Percentiles rank a stretch among this genome's conserved stretches.
Evolutionary conservation across 164 flowering plant genomes (phyloP).

Genomic region (Vitis cinerea): DNA sequence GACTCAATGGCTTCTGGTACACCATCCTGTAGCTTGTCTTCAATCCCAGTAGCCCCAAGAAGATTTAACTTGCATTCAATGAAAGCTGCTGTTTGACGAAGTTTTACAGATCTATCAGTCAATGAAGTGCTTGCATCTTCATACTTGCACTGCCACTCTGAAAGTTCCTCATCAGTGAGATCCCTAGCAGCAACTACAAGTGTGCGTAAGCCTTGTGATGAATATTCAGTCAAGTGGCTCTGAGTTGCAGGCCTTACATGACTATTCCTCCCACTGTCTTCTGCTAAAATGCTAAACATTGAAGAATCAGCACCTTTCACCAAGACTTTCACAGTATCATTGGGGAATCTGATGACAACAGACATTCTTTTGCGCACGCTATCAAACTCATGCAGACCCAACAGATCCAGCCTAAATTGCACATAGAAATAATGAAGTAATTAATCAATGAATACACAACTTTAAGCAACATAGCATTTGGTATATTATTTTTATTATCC

Average conservation of each 20-base stretch:
- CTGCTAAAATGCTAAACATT: slow-evolving; percentile 58
- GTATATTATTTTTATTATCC: neutral
- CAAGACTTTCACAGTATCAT: slow-evolving; percentile 72
- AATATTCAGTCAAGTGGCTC: slow-evolving; percentile 66
- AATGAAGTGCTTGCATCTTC: slow-evolving; percentile 91
- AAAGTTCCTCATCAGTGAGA: slow-evolving; percentile 68
- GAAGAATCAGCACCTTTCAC: slow-evolving; percentile 95
- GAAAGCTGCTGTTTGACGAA: slow-evolving; percentile 77
- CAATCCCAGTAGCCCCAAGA: slow-evolving; percentile 88
- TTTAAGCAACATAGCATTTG: neutral
- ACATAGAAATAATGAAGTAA: neutral
- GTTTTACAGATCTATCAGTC: slow-evolving; percentile 63
- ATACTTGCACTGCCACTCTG: slow-evolving; percentile 72
- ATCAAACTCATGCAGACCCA: slow-evolving; percentile 80
- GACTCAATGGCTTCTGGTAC: slow-evolving; percentile 95
- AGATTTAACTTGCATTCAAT: slow-evolving; percentile 70
- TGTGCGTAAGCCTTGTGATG: slow-evolving; percentile 82
- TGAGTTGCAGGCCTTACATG: slow-evolving; percentile 43
- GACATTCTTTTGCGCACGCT: slow-evolving; percentile 95
- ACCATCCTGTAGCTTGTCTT: slow-evolving; percentile 89
- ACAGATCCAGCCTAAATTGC: slow-evolving; percentile 54
- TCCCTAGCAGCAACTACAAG: slow-evolving; percentile 79
- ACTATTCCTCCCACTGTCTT: slow-evolving; percentile 30
- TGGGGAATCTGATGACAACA: slow-evolving; percentile 79
- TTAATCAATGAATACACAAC: neutral